Percentiles rank a stretch among this genome's conserved stretches.
Conservation (phyloP, 257 asterid species). For the Nicotiana sylvestris region DNA sequence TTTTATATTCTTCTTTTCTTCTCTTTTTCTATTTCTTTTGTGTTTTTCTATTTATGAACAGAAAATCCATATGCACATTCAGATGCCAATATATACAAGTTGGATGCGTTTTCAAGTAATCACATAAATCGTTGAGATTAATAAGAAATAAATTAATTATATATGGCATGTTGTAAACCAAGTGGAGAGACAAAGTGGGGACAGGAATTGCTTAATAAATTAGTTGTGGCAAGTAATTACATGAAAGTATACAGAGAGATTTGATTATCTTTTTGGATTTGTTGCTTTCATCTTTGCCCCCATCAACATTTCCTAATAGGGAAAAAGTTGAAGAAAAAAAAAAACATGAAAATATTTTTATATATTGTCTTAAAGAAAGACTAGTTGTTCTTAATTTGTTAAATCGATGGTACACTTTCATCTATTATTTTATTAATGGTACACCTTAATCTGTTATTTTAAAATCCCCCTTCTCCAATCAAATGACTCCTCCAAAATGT, state of each 20-base stretch:
- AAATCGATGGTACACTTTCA: not conserved
- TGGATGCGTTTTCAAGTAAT: too few species aligned
- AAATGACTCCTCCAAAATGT: not conserved
- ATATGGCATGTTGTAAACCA: constrained; percentile 22
- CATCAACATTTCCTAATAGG: constrained; percentile 30
- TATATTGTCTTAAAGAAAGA: constrained; percentile 13
- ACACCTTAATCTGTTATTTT: not conserved
- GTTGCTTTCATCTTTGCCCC: constrained; percentile 13
- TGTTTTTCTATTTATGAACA: too few species aligned
- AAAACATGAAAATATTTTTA: constrained; percentile 16
- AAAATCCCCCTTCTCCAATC: not conserved
- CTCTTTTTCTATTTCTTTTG: too few species aligned
- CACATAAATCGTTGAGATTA: not conserved
- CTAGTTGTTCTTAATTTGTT: constrained; percentile 9
- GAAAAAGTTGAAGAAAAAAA: constrained; percentile 19
- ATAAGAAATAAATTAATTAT: not conserved
- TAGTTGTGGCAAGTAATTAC: not conserved
- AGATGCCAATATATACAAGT: too few species aligned
- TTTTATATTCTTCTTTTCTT: too few species aligned
- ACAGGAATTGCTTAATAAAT: constrained; percentile 26
- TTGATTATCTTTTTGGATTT: not conserved
- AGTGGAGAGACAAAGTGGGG: constrained; percentile 30
- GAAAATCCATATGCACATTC: too few species aligned
- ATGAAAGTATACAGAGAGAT: not conserved
- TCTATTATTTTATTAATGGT: not conserved